Conservation (phyloP, 2,329 filamentous ascomycete genomes). For the Penicillium sp. region DNA sequence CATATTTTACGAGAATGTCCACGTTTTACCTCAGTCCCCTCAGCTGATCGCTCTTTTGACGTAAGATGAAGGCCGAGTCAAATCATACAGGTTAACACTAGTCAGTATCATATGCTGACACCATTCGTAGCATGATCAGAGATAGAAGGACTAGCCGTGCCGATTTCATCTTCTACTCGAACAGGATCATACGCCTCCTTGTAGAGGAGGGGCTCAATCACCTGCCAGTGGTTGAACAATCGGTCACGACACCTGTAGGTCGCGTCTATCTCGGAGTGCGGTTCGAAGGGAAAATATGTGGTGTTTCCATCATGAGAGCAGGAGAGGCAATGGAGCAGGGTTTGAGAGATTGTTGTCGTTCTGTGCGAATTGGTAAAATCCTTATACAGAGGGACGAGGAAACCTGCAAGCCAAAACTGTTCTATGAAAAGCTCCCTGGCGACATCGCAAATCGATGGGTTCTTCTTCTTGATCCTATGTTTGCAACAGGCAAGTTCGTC, state of each 20-base stretch:
- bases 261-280: conserved; percentile 79
- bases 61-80: no score
- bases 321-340: conserved; percentile 99
- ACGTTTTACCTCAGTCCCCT: conserved; percentile 82
- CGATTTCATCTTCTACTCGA: conserved; percentile 99
- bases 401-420: conserved; percentile 80
- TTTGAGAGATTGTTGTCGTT: conserved; percentile 87
- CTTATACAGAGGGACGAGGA: conserved; percentile 96
- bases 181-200: conserved; percentile 89
- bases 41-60: conserved; percentile 95
- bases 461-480: conserved; percentile 92
- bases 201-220: conserved; percentile 97
- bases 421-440: conserved; percentile 93
- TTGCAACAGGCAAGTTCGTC: conserved; percentile 76
- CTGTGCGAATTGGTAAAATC: conserved; percentile 97
- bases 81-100: no score
- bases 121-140: conserved; percentile 89
- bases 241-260: conserved; percentile 83
- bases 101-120: no score
- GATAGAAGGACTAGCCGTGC: conserved; percentile 81
- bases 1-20: conserved; percentile 75
- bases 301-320: conserved; percentile 95
- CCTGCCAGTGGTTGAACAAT: conserved; percentile 78
- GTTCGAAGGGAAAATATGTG: conserved; percentile 97
- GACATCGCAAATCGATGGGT: conserved; percentile 93